Percentiles rank a stretch among this genome's conserved stretches.
Evolutionary conservation across 768 basidiomycete genomes (phyloP).

Genomic region (Coprinellus aureogranulatus): DNA sequence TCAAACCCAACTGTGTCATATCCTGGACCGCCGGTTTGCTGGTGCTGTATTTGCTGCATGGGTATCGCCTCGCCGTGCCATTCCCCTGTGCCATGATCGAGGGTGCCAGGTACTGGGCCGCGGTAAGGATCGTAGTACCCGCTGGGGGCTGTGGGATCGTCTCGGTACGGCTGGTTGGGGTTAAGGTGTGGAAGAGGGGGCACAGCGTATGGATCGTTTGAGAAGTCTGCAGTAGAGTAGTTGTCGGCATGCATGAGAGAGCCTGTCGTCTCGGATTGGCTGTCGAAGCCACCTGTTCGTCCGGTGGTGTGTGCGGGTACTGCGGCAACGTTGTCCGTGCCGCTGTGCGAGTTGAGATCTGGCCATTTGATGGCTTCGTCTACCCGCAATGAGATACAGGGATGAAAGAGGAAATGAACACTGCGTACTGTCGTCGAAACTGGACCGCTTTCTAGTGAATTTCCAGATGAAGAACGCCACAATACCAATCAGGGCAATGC

Average conservation of each 20-base stretch:
- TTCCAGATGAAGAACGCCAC: conserved; percentile 83
- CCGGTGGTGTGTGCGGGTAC: conserved; percentile 70
- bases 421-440: conserved; percentile 75
- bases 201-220: conserved; percentile 73
- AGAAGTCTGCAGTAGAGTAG: conserved; percentile 51
- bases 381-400: conserved; percentile 22
- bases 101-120: conserved; percentile 67
- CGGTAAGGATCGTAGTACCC: conserved; percentile 80
- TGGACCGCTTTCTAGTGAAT: conserved; percentile 76
- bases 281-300: conserved; percentile 65
- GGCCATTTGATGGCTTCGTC: conserved; percentile 91
- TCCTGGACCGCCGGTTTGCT: background rate
- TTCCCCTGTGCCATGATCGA: conserved; percentile 45
- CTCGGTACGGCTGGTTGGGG: conserved; percentile 72
- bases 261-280: conserved; percentile 46
- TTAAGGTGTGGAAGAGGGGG: conserved; percentile 81
- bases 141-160: conserved; percentile 54
- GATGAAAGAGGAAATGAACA: conserved; percentile 19
- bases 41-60: conserved; percentile 62
- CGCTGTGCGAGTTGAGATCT: conserved; percentile 69
- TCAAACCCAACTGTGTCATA: conserved; percentile 3
- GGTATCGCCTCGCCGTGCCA: conserved; percentile 63
- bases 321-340: conserved; percentile 50
- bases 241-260: conserved; percentile 49
- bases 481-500: conserved; percentile 69